These are phyloP conservation scores for Oryza officinalis DNA, from an alignment of 176 grass and related monocot species.

Conservation along the genomic window DNA sequence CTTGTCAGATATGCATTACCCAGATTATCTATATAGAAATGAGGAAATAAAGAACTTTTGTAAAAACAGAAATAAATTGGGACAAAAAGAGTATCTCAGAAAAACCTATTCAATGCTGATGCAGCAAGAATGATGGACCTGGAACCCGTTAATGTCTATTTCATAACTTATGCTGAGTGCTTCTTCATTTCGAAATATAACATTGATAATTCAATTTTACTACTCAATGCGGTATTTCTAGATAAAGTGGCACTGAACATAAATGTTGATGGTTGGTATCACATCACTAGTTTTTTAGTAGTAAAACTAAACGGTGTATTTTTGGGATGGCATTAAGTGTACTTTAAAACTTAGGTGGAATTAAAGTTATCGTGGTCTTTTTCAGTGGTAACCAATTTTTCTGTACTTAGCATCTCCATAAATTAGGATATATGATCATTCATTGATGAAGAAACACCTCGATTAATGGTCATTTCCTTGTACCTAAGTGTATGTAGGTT, in stretches of 20 bases:
- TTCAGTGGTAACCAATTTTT: too few relatives aligned
- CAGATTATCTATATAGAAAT: slow-evolving; percentile 70
- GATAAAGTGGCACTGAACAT: too few relatives aligned
- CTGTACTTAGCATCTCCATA: too few relatives aligned
- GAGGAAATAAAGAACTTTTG: neutral
- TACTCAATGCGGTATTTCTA: neutral
- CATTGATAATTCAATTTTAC: neutral
- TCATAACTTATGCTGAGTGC: neutral
- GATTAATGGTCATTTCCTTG: neutral
- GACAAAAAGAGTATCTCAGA: slow-evolving; percentile 16
- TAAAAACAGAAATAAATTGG: slow-evolving; percentile 14
- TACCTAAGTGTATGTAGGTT: neutral
- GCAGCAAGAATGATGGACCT: neutral
- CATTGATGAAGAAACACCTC: neutral
- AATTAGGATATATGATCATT: neutral
- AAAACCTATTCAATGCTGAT: neutral
- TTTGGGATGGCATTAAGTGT: too few relatives aligned
- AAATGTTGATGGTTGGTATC: too few relatives aligned
- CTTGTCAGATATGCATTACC: slow-evolving; percentile 97
- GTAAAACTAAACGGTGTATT: too few relatives aligned
- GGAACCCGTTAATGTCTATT: neutral
- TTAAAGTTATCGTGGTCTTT: too few relatives aligned
- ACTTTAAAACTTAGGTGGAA: too few relatives aligned
- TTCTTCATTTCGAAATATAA: neutral
- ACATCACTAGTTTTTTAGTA: too few relatives aligned